Evolutionary conservation across 306 rosid species (phyloP).

Genomic region (Cucumis melo): DNA sequence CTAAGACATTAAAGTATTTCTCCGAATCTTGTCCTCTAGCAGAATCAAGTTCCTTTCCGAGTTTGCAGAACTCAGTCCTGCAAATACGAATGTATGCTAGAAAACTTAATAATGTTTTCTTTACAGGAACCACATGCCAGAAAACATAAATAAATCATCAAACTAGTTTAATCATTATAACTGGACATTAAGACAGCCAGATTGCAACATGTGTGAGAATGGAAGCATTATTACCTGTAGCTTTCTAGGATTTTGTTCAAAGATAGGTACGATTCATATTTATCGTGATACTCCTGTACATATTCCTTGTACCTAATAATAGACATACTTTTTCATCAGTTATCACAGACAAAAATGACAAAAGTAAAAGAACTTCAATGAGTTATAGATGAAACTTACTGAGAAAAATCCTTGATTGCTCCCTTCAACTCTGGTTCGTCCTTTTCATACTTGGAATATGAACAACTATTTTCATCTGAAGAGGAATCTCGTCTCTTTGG

Average conservation of each 20-base stretch:
- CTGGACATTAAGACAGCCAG: not conserved
- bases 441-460: constrained; percentile 84
- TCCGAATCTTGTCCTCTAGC: constrained; percentile 49
- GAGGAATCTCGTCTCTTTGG: constrained; percentile 89
- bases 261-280: constrained; percentile 71
- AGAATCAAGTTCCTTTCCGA: constrained; percentile 46
- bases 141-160: not conserved
- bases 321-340: not conserved
- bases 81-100: not conserved
- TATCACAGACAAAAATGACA: constrained; percentile 15
- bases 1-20: constrained; percentile 35
- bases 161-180: not conserved
- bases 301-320: constrained; percentile 63
- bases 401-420: constrained; percentile 55
- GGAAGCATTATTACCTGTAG: constrained; percentile 39
- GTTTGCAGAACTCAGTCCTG: constrained; percentile 57
- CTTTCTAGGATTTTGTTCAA: constrained; percentile 72
- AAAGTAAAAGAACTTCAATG: not conserved
- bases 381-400: constrained; percentile 41
- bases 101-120: not conserved
- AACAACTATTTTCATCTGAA: constrained; percentile 94
- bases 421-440: constrained; percentile 84
- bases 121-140: constrained; percentile 7
- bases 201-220: not conserved
- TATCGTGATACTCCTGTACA: constrained; percentile 73